These are phyloP conservation scores for Aureobasidium vineae DNA, from an alignment of 2,329 filamentous ascomycete genomes.

Conservation along the genomic window DNA sequence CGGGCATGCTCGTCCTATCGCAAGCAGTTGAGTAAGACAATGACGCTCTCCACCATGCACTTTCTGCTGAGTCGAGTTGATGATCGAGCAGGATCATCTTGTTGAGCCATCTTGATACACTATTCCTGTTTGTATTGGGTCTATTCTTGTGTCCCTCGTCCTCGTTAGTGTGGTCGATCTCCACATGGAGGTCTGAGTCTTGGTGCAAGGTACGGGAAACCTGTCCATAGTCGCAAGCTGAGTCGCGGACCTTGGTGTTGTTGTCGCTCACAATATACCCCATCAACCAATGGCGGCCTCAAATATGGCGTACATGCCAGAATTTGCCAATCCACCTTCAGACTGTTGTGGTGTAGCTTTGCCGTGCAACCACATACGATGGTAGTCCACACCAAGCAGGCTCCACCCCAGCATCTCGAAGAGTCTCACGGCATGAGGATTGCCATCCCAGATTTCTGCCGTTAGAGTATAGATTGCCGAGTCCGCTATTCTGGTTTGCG, in stretches of 20 bases:
- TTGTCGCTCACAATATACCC: background rate
- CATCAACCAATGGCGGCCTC: constrained; percentile 36
- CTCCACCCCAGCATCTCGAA: constrained; percentile 40
- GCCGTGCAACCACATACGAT: constrained; percentile 42
- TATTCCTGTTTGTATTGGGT: constrained; percentile 21
- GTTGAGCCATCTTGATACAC: constrained; percentile 24
- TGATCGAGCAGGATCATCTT: constrained; percentile 20
- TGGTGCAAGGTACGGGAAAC: background rate
- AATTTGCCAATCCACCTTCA: constrained; percentile 36
- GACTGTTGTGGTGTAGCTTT: constrained; percentile 37
- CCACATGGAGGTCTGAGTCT: background rate
- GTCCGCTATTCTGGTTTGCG: constrained; percentile 22
- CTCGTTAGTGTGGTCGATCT: background rate
- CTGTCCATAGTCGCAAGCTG: background rate
- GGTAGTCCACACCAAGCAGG: constrained; percentile 36
- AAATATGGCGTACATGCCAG: constrained; percentile 40
- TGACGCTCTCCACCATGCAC: background rate
- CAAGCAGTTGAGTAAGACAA: constrained; percentile 22
- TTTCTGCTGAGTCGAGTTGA: background rate
- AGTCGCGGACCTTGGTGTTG: background rate
- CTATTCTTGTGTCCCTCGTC: constrained; percentile 12
- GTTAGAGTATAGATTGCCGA: constrained; percentile 30
- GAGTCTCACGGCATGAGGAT: constrained; percentile 34
- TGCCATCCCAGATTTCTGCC: constrained; percentile 40
- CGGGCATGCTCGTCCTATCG: constrained; percentile 4